Base-by-base conservation (phyloP, 108 stramenopile species). In the Fragilaria crotonensis region DNA sequence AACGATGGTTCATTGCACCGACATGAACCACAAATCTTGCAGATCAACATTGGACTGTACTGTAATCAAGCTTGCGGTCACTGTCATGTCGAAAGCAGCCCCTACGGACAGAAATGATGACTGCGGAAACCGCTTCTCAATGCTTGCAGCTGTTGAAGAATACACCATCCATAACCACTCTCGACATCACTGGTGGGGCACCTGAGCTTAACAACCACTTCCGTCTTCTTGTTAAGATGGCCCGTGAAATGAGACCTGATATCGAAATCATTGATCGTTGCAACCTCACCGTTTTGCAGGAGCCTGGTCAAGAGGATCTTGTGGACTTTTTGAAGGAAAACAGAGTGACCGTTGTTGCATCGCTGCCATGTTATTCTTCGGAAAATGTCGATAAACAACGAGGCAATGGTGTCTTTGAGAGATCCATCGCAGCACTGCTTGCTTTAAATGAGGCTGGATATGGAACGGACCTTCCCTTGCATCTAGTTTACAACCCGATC, bases 121-220 rank as follows among this genome's bases (percentile, higher is more conserved):
- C 81, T 48, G 68, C 76, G n/a, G 94, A 90, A 56, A 77, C 89
- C 25, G 95, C 95, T 7, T 85, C 93, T 0, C 79, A 72, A 29
- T 97, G 95, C 69, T 58, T 98, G 22, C 68, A 87, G 48, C 60
- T 98, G 2, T 59, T 96, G 1, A 59, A 67, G 45, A 69, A 72
- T 47, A 78, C 93, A 11, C 95, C 95, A 1, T 72, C 73, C 5
- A 78, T 98, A 14, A 76, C 75, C 23, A 95, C 93, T 5, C 66
- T 98, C 36, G 97, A 98, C 62, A 78, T 98, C 21, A 98, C 97
- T 0, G 97, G 97, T 25, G 97, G 97, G 22, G 96, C 97, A 19
- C 97, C 97, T 0, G 97, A 98, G 65, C 71, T 98, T 25, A 91
- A 97, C 59, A 62, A 57, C 14, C 69, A 91, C 53, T 98, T 98